Conservation (phyloP, 2,329 filamentous ascomycete species). For the Pleoardoris graminearum region DNA sequence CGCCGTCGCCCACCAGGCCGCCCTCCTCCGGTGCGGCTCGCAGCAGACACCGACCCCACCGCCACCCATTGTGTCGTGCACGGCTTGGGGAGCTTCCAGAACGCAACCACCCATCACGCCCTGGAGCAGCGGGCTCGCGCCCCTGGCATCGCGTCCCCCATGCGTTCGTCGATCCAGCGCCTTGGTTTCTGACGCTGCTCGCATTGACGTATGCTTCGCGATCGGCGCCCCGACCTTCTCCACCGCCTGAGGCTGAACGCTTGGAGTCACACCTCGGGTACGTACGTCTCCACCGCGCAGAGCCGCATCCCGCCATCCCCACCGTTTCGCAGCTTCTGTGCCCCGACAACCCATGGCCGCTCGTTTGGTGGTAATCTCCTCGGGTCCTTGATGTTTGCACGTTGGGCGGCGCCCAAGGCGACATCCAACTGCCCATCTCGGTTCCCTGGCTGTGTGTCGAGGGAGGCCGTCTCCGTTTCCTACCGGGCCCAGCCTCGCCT, state of each 20-base stretch:
- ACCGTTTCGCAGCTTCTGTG: constrained; percentile 14
- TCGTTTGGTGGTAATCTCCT: constrained; percentile 10
- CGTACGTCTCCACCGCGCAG: constrained; percentile 43
- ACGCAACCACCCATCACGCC: background rate
- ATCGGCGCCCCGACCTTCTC: constrained; percentile 38
- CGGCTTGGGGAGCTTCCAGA: background rate
- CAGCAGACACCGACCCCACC: background rate
- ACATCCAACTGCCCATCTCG: constrained; percentile 18
- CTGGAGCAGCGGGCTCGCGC: constrained; percentile 9
- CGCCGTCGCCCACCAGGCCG: background rate
- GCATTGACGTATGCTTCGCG: constrained; percentile 24
- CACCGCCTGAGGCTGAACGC: constrained; percentile 45
- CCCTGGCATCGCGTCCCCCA: constrained; percentile 24
- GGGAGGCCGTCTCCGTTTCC: constrained; percentile 7
- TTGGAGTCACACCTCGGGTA: constrained; percentile 45
- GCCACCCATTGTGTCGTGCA: background rate
- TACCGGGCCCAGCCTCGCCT: constrained; percentile 19
- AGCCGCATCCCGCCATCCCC: constrained; percentile 28
- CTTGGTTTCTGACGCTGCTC: constrained; percentile 16
- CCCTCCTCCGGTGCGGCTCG: background rate
- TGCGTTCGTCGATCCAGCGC: constrained; percentile 26
- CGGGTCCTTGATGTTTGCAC: background rate
- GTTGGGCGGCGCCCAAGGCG: background rate
- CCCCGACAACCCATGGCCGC: too few relatives aligned
- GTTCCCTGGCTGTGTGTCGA: constrained; percentile 16